Conservation (phyloP, 2,329 filamentous ascomycete species). For the Phaeosphaeriaceae sp. region DNA sequence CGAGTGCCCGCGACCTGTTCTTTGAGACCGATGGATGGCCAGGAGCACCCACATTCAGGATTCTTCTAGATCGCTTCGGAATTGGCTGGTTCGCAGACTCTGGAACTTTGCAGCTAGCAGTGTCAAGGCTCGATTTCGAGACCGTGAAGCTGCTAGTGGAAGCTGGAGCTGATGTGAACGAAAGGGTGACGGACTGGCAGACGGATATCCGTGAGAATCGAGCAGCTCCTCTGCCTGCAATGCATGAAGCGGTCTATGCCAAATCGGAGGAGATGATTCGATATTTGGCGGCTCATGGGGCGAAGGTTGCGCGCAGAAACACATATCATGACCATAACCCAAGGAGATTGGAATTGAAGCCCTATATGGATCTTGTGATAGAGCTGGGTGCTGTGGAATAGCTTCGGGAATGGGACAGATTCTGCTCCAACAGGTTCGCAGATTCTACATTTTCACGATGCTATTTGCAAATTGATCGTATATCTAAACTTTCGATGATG, state of each 20-base stretch:
- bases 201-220: slow-evolving; percentile 10
- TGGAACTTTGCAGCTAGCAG: no score
- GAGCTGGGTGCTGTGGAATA: slow-evolving; percentile 12
- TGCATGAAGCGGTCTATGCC: slow-evolving; percentile 7
- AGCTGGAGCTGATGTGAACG: slow-evolving; percentile 7
- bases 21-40: no score
- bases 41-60: no score
- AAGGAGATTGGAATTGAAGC: slow-evolving; percentile 1
- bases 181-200: slow-evolving; percentile 8
- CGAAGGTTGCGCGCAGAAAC: slow-evolving; percentile 2
- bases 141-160: no score
- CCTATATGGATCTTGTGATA: slow-evolving; percentile 2
- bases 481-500: no score
- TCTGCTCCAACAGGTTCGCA: background rate
- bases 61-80: no score
- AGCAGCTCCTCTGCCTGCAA: slow-evolving; percentile 10
- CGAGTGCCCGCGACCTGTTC: no score
- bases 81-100: no score
- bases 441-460: no score
- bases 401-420: background rate
- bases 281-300: slow-evolving; percentile 9
- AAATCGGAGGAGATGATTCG: slow-evolving; percentile 14
- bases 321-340: background rate
- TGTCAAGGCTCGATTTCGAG: no score
- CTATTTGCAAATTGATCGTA: no score